Evolutionary conservation across 257 asterid genomes (phyloP), one percentile per base, ranked within the genome.

Genomic region (Leptodermis oblonga): DNA sequence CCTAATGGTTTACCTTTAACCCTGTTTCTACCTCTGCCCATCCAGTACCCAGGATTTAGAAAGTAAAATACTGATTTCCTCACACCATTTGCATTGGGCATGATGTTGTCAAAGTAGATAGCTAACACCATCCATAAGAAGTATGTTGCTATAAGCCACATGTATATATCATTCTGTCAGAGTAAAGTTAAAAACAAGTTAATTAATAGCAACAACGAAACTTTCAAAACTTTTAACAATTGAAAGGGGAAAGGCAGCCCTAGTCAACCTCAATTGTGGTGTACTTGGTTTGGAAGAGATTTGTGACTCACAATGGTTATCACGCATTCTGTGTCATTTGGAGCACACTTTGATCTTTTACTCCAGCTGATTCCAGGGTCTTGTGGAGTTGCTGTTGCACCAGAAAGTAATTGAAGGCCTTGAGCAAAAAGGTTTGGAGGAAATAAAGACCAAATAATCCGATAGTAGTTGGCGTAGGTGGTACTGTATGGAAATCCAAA

Each of bases 331-430:
- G 68, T 76, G 80, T 92, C 97, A 74, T 82, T 83, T 65, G 96
- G 91, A 65, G 97, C 82, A 74, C 98, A 92, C 69, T 69, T 73
- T 59, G 78, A 72, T 82, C 96, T 90, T 61, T 90, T 86, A 31
- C 73, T 83, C 98, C 98, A 92, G 87, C 94, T 90, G 74, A 92
- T 48, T 71, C 98, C 98, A 33, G 92, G 92, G 81, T 92, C 98
- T 82, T 82, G 87, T 83, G 95, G 92, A 74, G 97, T 88, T 73
- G 76, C 85, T 70, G 98, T 92, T 70, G 98, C 97, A 77, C 12
- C 84, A 59, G 97, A 72, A 79, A 88, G 97, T 80, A 92, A 83
- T 77, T 75, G 69, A 79, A 90, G 86, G 78, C 96, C 96, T 68
- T 75, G 73, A 73, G 97, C 90, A 71, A 90, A 83, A 78, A 87